These are phyloP conservation scores for Ephemerocybe angulata DNA, from an alignment of 768 basidiomycete species.

Conservation along the genomic window DNA sequence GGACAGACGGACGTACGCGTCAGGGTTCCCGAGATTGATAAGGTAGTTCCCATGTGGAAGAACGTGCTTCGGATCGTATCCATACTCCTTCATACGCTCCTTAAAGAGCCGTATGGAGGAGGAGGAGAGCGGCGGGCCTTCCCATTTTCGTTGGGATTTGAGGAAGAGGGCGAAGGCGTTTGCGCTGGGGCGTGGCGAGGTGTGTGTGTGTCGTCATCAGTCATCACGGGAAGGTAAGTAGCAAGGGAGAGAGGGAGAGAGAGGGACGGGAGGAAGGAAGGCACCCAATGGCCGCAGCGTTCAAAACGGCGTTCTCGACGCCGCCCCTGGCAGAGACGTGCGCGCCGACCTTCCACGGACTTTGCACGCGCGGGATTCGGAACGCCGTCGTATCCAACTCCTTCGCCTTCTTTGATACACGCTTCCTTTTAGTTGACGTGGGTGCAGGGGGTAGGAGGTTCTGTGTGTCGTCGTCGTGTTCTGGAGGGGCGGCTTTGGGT, in stretches of 20 bases:
- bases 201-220: too few relatives aligned
- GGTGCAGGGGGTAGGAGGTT: not conserved
- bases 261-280: slow-evolving; percentile 62
- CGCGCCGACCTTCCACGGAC: slow-evolving; percentile 71
- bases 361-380: slow-evolving; percentile 29
- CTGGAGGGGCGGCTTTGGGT: too few relatives aligned
- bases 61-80: slow-evolving; percentile 59
- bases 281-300: too few relatives aligned
- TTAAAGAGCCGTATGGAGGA: too few relatives aligned
- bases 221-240: too few relatives aligned
- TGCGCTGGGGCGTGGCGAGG: too few relatives aligned
- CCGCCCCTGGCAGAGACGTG: slow-evolving; percentile 83
- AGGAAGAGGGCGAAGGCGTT: too few relatives aligned
- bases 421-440: not conserved
- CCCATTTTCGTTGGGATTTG: slow-evolving; percentile 84
- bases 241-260: slow-evolving; percentile 79
- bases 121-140: slow-evolving; percentile 53
- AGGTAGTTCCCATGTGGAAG: slow-evolving; percentile 86
- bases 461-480: not conserved
- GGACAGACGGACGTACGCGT: slow-evolving; percentile 43
- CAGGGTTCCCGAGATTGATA: slow-evolving; percentile 80
- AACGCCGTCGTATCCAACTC: slow-evolving; percentile 17
- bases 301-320: too few relatives aligned
- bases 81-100: slow-evolving; percentile 53
- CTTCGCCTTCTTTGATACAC: slow-evolving; percentile 10